Percentiles rank a stretch among this genome's conserved stretches.
phyloP scores from a whole-genome alignment of 2,329 filamentous ascomycete genomes.

The Ceratocystis diversiconidia region DNA sequence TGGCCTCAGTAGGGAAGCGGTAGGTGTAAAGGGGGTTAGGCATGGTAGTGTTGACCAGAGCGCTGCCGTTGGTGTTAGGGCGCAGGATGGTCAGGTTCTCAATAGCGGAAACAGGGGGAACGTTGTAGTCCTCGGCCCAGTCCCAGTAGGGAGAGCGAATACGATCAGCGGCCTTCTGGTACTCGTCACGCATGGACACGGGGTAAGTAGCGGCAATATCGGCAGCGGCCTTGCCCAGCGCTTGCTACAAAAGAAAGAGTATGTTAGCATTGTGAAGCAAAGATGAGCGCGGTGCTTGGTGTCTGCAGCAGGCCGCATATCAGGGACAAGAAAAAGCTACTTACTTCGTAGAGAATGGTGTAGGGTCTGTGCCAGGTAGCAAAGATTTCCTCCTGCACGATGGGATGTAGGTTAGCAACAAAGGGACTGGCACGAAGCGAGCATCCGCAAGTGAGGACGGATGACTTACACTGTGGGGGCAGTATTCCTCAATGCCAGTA shows the following conservation, averaged over 20 bases:
- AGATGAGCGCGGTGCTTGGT: not conserved
- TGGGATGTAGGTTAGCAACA: not conserved
- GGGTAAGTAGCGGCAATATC: constrained; percentile 34
- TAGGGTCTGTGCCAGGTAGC: constrained; percentile 44
- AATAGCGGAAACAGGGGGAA: constrained; percentile 30
- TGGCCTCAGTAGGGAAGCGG: constrained; percentile 31
- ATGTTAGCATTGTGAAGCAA: not conserved
- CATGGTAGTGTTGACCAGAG: constrained; percentile 24
- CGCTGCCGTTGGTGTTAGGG: constrained; percentile 24
- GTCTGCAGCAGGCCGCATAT: not conserved
- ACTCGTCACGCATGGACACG: constrained; percentile 24
- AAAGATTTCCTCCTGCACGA: constrained; percentile 34
- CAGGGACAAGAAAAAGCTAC: constrained; percentile 7
- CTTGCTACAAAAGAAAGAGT: constrained; percentile 31
- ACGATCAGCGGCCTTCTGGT: constrained; percentile 32
- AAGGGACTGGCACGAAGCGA: not conserved
- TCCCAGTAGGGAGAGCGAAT: constrained; percentile 42
- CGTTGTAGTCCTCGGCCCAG: constrained; percentile 32
- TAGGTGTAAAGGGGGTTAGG: constrained; percentile 41
- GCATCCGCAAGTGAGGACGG: too few species aligned
- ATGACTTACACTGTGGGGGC: constrained; percentile 33
- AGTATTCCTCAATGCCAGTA: constrained; percentile 27
- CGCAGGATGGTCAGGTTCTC: constrained; percentile 29
- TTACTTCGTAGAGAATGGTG: constrained; percentile 39
- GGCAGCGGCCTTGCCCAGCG: constrained; percentile 33